phyloP scores from a whole-genome alignment of 176 grass and related monocot species.

The Carex littledalei region DNA sequence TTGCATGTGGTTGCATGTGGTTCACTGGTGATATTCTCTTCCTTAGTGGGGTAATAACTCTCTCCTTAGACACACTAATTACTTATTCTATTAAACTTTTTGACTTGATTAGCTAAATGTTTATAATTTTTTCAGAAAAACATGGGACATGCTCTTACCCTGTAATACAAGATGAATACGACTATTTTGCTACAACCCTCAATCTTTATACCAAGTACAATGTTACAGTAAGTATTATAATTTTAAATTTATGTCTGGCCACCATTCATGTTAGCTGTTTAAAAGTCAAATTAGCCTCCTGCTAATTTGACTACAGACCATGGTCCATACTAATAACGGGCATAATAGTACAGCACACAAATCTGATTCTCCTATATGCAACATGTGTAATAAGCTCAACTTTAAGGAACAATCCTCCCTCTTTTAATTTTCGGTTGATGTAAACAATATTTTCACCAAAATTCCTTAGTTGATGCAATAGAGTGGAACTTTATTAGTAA shows the following conservation, averaged over 20 bases:
- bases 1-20: slow-evolving; percentile 37
- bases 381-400: neutral
- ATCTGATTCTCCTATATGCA: neutral
- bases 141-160: slow-evolving; percentile 94
- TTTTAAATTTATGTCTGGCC: neutral
- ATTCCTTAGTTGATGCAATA: neutral
- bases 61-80: neutral
- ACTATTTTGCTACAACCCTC: slow-evolving; percentile 75
- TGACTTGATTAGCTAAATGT: slow-evolving; percentile 5
- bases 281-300: neutral
- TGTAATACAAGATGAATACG: slow-evolving; percentile 81
- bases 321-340: neutral
- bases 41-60: slow-evolving; percentile 70
- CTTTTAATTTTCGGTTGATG: neutral
- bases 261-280: neutral
- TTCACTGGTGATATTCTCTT: slow-evolving; percentile 21
- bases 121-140: slow-evolving; percentile 45
- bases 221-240: slow-evolving; percentile 56
- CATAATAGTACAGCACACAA: neutral
- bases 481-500: neutral
- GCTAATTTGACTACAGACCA: neutral
- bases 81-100: neutral
- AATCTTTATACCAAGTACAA: slow-evolving; percentile 89
- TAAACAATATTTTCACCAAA: neutral
- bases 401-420: neutral